Evolutionary conservation across 345 rosid genomes (phyloP).

Genomic region (Chamaenerion angustifolium): DNA sequence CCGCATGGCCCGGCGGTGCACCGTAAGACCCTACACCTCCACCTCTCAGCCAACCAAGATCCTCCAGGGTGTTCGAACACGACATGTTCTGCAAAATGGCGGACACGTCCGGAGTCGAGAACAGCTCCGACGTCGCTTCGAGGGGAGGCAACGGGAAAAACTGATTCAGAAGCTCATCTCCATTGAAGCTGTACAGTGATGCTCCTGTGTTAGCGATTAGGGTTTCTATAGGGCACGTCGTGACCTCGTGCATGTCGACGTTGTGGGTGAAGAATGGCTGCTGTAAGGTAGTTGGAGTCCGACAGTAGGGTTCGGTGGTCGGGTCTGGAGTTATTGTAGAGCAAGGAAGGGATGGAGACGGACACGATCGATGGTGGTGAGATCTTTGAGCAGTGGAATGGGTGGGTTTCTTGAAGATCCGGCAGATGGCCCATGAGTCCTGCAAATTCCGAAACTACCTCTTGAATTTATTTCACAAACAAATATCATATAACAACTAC

Average conservation of each 20-base stretch:
- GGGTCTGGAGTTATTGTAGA: no score
- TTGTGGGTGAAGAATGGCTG: neutral
- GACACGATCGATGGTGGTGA: neutral
- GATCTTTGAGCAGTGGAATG: constrained; percentile 57
- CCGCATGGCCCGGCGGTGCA: neutral
- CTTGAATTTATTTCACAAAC: neutral
- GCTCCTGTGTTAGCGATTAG: no score
- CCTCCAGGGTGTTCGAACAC: constrained; percentile 33
- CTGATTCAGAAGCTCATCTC: neutral
- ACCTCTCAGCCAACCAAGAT: constrained; percentile 5
- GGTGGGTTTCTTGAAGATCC: constrained; percentile 82
- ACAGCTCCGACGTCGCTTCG: neutral
- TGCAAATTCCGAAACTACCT: constrained; percentile 15
- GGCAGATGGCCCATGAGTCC: constrained; percentile 94
- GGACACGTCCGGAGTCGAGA: constrained; percentile 7
- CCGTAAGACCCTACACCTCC: neutral
- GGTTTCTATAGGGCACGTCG: no score
- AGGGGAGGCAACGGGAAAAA: constrained; percentile 3
- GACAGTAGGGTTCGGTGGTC: neutral
- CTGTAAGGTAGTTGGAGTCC: neutral
- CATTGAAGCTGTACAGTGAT: neutral
- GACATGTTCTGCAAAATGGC: constrained; percentile 40
- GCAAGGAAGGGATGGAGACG: neutral
- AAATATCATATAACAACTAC: neutral
- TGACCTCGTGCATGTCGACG: no score